Evolutionary conservation across 2,329 filamentous ascomycete species (phyloP).

Genomic region (Beauveria pseudobassiana): DNA sequence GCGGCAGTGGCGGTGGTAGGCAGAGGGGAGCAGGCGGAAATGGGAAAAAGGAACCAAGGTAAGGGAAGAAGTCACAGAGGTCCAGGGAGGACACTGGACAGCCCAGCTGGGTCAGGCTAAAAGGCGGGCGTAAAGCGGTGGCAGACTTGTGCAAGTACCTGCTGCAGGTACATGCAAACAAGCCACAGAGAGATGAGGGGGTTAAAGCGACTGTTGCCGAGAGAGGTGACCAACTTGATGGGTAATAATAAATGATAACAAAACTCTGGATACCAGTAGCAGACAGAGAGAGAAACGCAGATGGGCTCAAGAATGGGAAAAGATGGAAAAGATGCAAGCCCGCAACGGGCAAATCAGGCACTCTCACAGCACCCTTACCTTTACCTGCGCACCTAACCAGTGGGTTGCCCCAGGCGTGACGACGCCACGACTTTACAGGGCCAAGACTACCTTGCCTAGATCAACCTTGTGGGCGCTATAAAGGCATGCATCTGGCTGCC

Average conservation of each 20-base stretch:
- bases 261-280: not conserved
- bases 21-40: not conserved
- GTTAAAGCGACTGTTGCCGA: too few species aligned
- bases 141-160: not conserved
- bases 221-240: too few species aligned
- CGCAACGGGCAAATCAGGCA: slow-evolving; percentile 12
- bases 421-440: not conserved
- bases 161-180: not conserved
- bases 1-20: not conserved
- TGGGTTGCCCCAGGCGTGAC: slow-evolving; percentile 5
- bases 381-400: slow-evolving; percentile 5
- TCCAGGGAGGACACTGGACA: not conserved
- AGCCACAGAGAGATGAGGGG: not conserved
- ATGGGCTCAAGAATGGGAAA: not conserved
- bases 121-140: slow-evolving; percentile 16
- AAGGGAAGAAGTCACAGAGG: not conserved
- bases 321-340: slow-evolving; percentile 11
- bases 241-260: not conserved
- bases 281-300: not conserved
- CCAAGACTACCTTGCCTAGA: too few species aligned
- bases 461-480: too few species aligned
- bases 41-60: not conserved
- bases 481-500: too few species aligned
- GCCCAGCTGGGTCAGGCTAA: slow-evolving; percentile 20
- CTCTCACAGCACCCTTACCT: not conserved